Conservation (phyloP, 805 yeast species). For the Yarrowia alimentaria region DNA sequence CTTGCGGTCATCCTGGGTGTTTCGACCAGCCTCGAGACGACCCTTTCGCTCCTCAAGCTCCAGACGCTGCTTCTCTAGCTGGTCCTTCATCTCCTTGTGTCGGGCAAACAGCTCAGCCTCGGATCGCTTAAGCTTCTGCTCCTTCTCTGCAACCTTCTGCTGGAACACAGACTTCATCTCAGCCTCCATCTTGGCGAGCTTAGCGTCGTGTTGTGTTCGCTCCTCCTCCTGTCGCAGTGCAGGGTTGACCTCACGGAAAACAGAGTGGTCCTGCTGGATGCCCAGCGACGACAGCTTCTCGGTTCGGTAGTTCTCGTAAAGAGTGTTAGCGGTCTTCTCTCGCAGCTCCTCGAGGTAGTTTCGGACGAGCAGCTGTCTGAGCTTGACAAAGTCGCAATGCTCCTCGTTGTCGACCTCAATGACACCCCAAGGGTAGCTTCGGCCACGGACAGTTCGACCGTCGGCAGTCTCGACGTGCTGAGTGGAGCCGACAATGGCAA, state of each 20-base stretch:
- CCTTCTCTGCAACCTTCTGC: slow-evolving; percentile 94
- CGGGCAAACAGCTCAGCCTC: slow-evolving; percentile 94
- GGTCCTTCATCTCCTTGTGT: slow-evolving; percentile 97
- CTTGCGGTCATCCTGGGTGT: slow-evolving; percentile 22
- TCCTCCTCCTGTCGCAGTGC: slow-evolving; percentile 90
- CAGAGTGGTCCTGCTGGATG: slow-evolving; percentile 85
- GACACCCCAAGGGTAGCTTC: slow-evolving; percentile 95
- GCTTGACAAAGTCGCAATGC: slow-evolving; percentile 86
- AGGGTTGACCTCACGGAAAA: slow-evolving; percentile 95
- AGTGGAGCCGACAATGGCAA: slow-evolving; percentile 92
- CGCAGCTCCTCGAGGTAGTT: slow-evolving; percentile 91
- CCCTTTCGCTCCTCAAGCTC: slow-evolving; percentile 87
- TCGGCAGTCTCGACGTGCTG: slow-evolving; percentile 61
- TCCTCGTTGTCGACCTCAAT: slow-evolving; percentile 93
- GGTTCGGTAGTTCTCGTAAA: slow-evolving; percentile 88
- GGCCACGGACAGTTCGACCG: slow-evolving; percentile 83
- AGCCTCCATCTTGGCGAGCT: slow-evolving; percentile 87
- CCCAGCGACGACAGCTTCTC: slow-evolving; percentile 79
- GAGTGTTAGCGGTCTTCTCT: slow-evolving; percentile 69
- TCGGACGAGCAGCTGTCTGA: slow-evolving; percentile 84
- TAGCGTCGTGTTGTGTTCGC: slow-evolving; percentile 87
- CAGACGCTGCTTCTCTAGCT: slow-evolving; percentile 80
- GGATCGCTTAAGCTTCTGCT: slow-evolving; percentile 91
- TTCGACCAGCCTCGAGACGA: slow-evolving; percentile 47
- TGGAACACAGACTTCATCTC: slow-evolving; percentile 97